Percentiles rank a stretch among this genome's conserved stretches.
Evolutionary conservation across 805 yeast genomes (phyloP).

Genomic region (Candida cerambycidarum): DNA sequence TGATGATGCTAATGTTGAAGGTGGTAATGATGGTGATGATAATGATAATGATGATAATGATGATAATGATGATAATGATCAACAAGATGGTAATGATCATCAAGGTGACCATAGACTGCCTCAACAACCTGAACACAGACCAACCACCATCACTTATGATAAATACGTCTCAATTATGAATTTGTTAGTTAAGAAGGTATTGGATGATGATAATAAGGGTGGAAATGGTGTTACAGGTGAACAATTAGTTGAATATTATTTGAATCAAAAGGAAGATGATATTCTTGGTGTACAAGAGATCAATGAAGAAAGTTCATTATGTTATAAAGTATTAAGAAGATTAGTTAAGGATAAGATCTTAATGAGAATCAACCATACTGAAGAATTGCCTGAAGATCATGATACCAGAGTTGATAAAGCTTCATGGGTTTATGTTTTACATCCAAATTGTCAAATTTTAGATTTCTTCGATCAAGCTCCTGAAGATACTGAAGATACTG

Average conservation of each 20-base stretch:
- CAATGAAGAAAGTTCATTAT: conserved; percentile 66
- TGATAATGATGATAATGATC: conserved; percentile 11
- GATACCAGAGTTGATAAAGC: conserved; percentile 19
- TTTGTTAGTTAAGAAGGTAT: conserved; percentile 62
- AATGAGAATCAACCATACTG: conserved; percentile 50
- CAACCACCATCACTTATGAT: conserved; percentile 70
- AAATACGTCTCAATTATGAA: conserved; percentile 85
- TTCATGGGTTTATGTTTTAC: conserved; percentile 43
- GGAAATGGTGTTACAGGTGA: conserved; percentile 66
- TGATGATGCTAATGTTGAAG: conserved; percentile 20
- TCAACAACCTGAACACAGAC: conserved; percentile 8
- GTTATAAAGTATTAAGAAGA: conserved; percentile 77
- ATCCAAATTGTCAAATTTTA: conserved; percentile 81
- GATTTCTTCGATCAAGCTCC: conserved; percentile 55
- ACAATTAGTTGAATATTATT: conserved; percentile 77
- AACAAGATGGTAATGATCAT: background rate
- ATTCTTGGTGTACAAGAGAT: conserved; percentile 69
- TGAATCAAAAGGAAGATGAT: conserved; percentile 69
- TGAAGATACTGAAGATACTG: conserved; percentile 18
- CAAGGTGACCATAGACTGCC: conserved; percentile 11
- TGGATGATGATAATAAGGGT: conserved; percentile 51
- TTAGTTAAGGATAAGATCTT: conserved; percentile 82
- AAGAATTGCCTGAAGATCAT: conserved; percentile 20
- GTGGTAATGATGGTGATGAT: conserved; percentile 11
- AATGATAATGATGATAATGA: conserved; percentile 17